These are phyloP conservation scores for Bipolaris victoriae DNA, from an alignment of 2,329 filamentous ascomycete species.

Conservation along the genomic window DNA sequence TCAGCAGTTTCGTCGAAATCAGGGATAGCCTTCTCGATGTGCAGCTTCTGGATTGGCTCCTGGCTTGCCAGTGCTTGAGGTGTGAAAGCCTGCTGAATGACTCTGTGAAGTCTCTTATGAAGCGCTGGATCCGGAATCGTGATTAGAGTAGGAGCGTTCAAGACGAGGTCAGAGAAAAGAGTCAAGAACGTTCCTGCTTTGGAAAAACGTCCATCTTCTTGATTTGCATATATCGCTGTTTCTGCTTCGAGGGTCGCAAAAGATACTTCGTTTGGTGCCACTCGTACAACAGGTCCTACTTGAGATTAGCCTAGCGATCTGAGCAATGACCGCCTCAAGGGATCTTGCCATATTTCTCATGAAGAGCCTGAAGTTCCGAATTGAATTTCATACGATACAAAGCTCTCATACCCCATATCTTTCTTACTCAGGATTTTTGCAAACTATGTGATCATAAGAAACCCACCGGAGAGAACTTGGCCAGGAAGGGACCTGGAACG, in stretches of 20 bases:
- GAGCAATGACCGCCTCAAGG: neutral
- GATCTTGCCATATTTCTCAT: neutral
- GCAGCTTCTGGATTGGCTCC: constrained; percentile 2
- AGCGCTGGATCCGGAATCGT: neutral
- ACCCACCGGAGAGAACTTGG: constrained; percentile 3
- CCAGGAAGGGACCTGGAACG: neutral
- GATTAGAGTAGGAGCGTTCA: constrained; percentile 6
- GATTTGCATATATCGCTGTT: constrained; percentile 1
- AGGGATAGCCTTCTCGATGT: neutral
- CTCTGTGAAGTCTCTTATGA: constrained; percentile 4
- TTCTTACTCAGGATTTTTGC: neutral
- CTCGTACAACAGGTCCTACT: neutral
- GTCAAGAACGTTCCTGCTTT: constrained; percentile 6
- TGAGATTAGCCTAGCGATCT: neutral
- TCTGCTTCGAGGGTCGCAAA: constrained; percentile 3
- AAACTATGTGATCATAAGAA: neutral
- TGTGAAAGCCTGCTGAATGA: constrained; percentile 5
- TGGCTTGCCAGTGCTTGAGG: constrained; percentile 7
- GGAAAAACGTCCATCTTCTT: constrained; percentile 2
- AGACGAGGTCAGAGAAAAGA: constrained; percentile 2
- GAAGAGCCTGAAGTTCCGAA: constrained; percentile 4
- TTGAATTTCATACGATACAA: constrained; percentile 5
- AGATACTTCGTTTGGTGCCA: constrained; percentile 3
- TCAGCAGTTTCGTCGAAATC: neutral
- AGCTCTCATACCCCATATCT: constrained; percentile 4